Evolutionary conservation across 2,329 filamentous ascomycete genomes (phyloP).

Genomic region (Dothideomycetidae sp.): DNA sequence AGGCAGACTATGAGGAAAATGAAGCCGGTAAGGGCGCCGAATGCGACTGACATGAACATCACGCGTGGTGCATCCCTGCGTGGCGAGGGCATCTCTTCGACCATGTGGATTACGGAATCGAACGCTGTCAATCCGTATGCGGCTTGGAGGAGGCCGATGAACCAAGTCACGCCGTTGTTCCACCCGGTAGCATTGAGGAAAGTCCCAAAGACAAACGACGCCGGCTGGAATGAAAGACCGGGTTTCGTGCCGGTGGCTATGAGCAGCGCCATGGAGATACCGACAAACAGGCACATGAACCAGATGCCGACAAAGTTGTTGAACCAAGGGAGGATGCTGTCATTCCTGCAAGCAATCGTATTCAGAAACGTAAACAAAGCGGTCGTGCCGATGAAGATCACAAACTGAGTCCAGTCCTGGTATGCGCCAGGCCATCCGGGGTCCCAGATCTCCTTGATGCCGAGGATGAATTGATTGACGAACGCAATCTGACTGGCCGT

Average conservation of each 20-base stretch:
- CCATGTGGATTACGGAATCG: constrained; percentile 22
- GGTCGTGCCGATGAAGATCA: constrained; percentile 41
- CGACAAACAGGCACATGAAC: constrained; percentile 39
- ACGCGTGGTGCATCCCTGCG: constrained; percentile 18
- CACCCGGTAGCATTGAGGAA: constrained; percentile 16
- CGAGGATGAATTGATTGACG: constrained; percentile 43
- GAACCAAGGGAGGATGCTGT: constrained; percentile 35
- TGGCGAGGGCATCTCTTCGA: constrained; percentile 21
- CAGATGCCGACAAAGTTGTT: constrained; percentile 43
- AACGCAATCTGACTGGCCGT: constrained; percentile 43
- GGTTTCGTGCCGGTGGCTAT: constrained; percentile 37
- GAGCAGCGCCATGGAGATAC: constrained; percentile 37
- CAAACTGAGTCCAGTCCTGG: constrained; percentile 39
- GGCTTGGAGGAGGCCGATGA: constrained; percentile 16
- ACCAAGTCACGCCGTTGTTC: constrained; percentile 9
- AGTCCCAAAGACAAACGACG: constrained; percentile 11
- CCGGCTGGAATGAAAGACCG: too few relatives aligned
- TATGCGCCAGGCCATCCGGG: constrained; percentile 32
- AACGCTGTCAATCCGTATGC: constrained; percentile 26
- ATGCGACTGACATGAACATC: constrained; percentile 19
- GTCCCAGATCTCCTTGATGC: constrained; percentile 42
- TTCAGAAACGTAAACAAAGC: constrained; percentile 37
- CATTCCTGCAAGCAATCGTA: constrained; percentile 37
- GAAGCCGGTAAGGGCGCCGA: constrained; percentile 21
- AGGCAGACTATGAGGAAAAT: constrained; percentile 19